A percentile compares a stretch with the other conserved stretches of the same genome.
Conservation (phyloP, 768 basidiomycete genomes). For the Hygrocybe punicea region DNA sequence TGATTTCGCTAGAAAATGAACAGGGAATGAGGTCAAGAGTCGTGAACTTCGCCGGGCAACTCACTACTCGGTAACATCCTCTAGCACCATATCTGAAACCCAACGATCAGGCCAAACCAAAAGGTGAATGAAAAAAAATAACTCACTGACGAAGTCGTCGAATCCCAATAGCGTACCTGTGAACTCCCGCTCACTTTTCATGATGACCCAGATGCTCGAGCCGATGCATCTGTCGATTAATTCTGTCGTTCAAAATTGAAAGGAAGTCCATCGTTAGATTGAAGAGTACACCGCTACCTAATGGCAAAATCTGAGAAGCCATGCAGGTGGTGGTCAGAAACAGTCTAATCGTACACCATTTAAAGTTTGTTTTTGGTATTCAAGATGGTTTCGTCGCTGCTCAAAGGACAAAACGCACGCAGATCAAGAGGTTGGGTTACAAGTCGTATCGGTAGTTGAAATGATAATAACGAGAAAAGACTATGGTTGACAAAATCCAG, state of each 20-base stretch:
- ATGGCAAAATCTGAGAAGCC: slow-evolving; percentile 93
- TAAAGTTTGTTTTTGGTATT: no score
- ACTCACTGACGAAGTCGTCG: slow-evolving; percentile 99
- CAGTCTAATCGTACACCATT: no score
- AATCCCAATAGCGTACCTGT: slow-evolving; percentile 93
- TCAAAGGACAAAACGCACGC: no score
- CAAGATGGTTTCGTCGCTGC: no score
- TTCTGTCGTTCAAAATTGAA: slow-evolving; percentile 46
- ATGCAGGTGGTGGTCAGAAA: slow-evolving; percentile 47
- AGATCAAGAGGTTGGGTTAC: no score
- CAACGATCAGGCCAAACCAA: background rate
- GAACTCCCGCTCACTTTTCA: slow-evolving; percentile 97
- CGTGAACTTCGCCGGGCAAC: slow-evolving; percentile 30
- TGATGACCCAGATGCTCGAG: slow-evolving; percentile 95
- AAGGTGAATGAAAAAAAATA: background rate
- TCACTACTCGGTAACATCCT: slow-evolving; percentile 96
- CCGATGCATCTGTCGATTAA: slow-evolving; percentile 97
- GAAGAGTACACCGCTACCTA: slow-evolving; percentile 52
- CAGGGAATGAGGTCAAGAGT: background rate
- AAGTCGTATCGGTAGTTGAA: slow-evolving; percentile 5
- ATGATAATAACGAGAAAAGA: background rate
- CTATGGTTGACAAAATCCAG: background rate
- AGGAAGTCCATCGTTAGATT: background rate
- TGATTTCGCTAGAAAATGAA: slow-evolving; percentile 64
- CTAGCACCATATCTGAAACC: slow-evolving; percentile 79